phyloP scores from a whole-genome alignment of 805 yeast genomes.

The Candida insectorum region DNA sequence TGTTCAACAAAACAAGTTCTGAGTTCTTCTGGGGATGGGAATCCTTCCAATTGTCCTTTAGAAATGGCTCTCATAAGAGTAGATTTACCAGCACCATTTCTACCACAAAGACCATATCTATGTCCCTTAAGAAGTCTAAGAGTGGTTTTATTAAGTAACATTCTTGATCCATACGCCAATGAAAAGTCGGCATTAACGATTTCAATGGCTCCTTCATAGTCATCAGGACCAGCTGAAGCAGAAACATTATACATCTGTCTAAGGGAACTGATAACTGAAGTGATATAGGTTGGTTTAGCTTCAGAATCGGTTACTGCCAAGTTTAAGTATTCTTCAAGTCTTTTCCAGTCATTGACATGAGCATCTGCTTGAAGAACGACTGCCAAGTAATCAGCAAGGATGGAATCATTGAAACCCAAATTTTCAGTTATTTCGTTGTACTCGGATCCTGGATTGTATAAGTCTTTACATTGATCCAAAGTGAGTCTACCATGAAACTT shows the following conservation, averaged over 20 bases:
- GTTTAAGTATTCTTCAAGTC: conserved; percentile 51
- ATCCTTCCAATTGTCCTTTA: conserved; percentile 95
- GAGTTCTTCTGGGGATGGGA: conserved; percentile 83
- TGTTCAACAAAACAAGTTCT: conserved; percentile 97
- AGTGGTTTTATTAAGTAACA: conserved; percentile 90
- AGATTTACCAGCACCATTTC: conserved; percentile 99
- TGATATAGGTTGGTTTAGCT: conserved; percentile 38
- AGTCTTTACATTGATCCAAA: conserved; percentile 46
- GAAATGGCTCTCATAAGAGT: conserved; percentile 96
- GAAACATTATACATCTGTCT: conserved; percentile 49
- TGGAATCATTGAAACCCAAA: conserved; percentile 26
- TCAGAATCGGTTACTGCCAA: conserved; percentile 29
- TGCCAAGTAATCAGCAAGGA: conserved; percentile 46
- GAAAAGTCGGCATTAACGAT: conserved; percentile 94
- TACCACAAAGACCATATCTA: conserved; percentile 95
- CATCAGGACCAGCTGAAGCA: conserved; percentile 48
- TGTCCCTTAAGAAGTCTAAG: conserved; percentile 88
- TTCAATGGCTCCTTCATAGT: conserved; percentile 78
- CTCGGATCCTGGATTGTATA: conserved; percentile 1
- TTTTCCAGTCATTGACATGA: conserved; percentile 45
- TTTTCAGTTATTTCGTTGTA: conserved; percentile 7
- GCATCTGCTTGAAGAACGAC: conserved; percentile 37
- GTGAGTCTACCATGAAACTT: conserved; percentile 74
- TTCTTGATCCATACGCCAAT: conserved; percentile 94
- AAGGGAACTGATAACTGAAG: conserved; percentile 43